phyloP scores from a whole-genome alignment of 768 basidiomycete species.

The Rubroboletus satanas region DNA sequence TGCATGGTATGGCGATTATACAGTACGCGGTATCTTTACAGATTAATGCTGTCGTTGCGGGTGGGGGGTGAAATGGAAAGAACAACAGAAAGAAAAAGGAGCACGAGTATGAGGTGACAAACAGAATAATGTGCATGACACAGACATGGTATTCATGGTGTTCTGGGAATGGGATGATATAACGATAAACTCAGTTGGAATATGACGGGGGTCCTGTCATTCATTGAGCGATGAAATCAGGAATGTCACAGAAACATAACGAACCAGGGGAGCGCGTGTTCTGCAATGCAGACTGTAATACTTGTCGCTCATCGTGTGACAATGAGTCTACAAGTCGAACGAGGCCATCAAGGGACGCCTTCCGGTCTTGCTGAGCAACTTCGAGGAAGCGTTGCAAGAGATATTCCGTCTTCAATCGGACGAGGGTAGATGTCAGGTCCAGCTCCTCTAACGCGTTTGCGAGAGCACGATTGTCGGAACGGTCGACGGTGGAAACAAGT shows the following conservation, averaged over 20 bases:
- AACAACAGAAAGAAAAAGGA: conserved; percentile 5
- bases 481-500: conserved; percentile 52
- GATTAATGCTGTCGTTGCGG: conserved; percentile 8
- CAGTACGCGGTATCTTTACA: conserved; percentile 20
- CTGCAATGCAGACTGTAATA: conserved; percentile 59
- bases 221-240: conserved; percentile 2
- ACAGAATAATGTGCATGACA: background rate
- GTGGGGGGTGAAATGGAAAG: background rate
- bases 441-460: conserved; percentile 68
- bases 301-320: conserved; percentile 65
- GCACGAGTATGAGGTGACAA: background rate
- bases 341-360: conserved; percentile 72
- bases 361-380: conserved; percentile 69
- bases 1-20: conserved; percentile 11
- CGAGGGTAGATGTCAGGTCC: conserved; percentile 58
- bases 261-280: conserved; percentile 57
- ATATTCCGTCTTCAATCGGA: conserved; percentile 66
- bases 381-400: conserved; percentile 63
- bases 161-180: conserved; percentile 1
- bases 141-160: conserved; percentile 5
- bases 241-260: conserved; percentile 19
- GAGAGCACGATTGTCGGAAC: conserved; percentile 51
- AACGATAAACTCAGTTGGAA: conserved; percentile 19
- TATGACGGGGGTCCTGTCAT: conserved; percentile 41
- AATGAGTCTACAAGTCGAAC: conserved; percentile 69